phyloP scores from a whole-genome alignment of 805 yeast genomes.

The Schwanniomyces occidentalis region DNA sequence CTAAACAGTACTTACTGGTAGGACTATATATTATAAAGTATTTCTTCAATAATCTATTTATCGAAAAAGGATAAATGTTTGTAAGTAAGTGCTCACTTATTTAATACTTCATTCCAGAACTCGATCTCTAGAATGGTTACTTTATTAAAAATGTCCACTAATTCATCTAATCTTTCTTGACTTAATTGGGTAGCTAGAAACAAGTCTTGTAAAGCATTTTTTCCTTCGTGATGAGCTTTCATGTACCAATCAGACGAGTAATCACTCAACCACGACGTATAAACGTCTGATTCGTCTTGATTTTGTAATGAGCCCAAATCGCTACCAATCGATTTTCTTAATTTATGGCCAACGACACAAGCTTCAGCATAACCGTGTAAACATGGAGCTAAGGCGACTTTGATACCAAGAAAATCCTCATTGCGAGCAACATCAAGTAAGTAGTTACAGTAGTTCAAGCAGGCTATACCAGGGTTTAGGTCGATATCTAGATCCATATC shows the following conservation, averaged over 20 bases:
- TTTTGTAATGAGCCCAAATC: conserved; percentile 21
- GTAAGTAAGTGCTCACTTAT: too few relatives aligned
- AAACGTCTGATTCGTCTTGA: conserved; percentile 28
- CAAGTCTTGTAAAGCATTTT: conserved; percentile 45
- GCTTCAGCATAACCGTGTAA: conserved; percentile 71
- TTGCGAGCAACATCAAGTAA: conserved; percentile 52
- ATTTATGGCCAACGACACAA: conserved; percentile 30
- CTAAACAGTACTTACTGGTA: too few relatives aligned
- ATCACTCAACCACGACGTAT: conserved; percentile 59
- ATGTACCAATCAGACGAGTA: conserved; percentile 60
- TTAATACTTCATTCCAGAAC: conserved; percentile 62
- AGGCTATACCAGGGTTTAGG: conserved; percentile 54
- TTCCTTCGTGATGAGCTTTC: conserved; percentile 54
- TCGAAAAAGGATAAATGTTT: too few relatives aligned
- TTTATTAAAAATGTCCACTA: conserved; percentile 58
- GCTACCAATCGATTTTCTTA: conserved; percentile 14
- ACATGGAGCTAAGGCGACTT: conserved; percentile 74
- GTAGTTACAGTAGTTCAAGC: conserved; percentile 61
- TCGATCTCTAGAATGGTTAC: conserved; percentile 61
- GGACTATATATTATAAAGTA: too few relatives aligned
- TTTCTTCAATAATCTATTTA: too few relatives aligned
- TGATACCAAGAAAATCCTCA: conserved; percentile 63
- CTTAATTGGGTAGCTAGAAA: conserved; percentile 35
- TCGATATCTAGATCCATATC: conserved; percentile 41
- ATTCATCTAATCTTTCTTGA: conserved; percentile 46